Evolutionary conservation across 306 rosid species (phyloP).

Genomic region (Abrus pulchellus): DNA sequence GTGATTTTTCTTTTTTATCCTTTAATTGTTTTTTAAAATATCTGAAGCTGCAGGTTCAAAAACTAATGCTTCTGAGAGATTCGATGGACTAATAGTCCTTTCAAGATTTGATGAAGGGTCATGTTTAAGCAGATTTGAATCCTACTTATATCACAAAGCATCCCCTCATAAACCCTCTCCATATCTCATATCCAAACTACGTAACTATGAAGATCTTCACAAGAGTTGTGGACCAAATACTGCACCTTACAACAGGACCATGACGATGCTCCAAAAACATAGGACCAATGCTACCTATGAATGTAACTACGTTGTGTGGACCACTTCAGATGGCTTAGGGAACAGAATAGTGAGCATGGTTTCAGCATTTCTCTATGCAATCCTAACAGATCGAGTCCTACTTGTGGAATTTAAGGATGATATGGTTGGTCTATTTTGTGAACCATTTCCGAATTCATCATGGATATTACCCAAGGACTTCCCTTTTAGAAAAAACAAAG

Average conservation of each 20-base stretch:
- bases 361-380: conserved; percentile 75
- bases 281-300: conserved; percentile 40
- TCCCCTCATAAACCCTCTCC: conserved; percentile 65
- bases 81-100: conserved; percentile 62
- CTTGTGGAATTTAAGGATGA: conserved; percentile 74
- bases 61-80: conserved; percentile 27
- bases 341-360: conserved; percentile 76
- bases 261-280: conserved; percentile 49
- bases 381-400: conserved; percentile 76
- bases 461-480: conserved; percentile 71
- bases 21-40: no score
- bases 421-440: conserved; percentile 76
- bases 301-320: conserved; percentile 82
- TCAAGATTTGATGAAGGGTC: conserved; percentile 62
- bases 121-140: conserved; percentile 73
- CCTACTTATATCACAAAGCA: conserved; percentile 64
- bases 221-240: conserved; percentile 74
- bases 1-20: no score
- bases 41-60: conserved; percentile 2
- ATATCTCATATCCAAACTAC: conserved; percentile 66
- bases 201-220: conserved; percentile 79
- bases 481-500: conserved; percentile 59
- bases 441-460: conserved; percentile 73
- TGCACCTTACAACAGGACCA: conserved; percentile 57
- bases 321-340: conserved; percentile 73